Evolutionary conservation across 129 eudicot genomes (phyloP), one percentile per base, ranked within the genome.

Genomic region (Kitagawia praeruptora): DNA sequence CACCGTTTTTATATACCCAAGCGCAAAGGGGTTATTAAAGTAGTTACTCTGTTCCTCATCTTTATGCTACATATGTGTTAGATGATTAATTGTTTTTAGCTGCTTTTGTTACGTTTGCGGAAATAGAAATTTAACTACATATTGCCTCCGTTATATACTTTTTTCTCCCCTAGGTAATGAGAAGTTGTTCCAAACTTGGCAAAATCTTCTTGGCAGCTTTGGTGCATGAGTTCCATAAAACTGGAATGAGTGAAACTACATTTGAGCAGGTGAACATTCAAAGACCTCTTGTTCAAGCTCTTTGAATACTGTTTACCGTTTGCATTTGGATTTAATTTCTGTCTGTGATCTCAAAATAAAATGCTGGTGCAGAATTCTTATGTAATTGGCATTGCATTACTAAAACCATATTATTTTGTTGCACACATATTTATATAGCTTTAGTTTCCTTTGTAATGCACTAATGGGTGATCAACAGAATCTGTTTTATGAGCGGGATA

Each of bases 201-300:
- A 90, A 96, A 82, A 85, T 96, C 76, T 90, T 92, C 86, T 85
- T 96, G 89, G 93, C 99, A 45, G 97, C 98, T 76, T 86, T 96
- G 98, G 99, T 96, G 77, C 91, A 92, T 79, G 99, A 96, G 82
- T 91, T 90, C 47, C 87, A 96, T 79, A 96, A 92, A 81, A 96
- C 99, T 79, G 98, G 99, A 85, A 92, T 92, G 99, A 85, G 98
- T 31, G 98, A 96, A 84, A 96, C 98, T 77, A 92, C 98, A 77
- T 96, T 96, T 79, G 99, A 92, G 80, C 91, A 96, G 99, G 99
- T 92, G 80, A 76, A 25, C n/a, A 67, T 76, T 28, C 73, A 38
- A 6, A 75, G 39, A 25, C 69, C 37, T 61, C 53, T 51, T 78
- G 63, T 37, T 66, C 44, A 28, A 75, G 39, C 67, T 11, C 58